Base-by-base conservation (phyloP, 2,329 filamentous ascomycete genomes). In the Alternaria consortialis region DNA sequence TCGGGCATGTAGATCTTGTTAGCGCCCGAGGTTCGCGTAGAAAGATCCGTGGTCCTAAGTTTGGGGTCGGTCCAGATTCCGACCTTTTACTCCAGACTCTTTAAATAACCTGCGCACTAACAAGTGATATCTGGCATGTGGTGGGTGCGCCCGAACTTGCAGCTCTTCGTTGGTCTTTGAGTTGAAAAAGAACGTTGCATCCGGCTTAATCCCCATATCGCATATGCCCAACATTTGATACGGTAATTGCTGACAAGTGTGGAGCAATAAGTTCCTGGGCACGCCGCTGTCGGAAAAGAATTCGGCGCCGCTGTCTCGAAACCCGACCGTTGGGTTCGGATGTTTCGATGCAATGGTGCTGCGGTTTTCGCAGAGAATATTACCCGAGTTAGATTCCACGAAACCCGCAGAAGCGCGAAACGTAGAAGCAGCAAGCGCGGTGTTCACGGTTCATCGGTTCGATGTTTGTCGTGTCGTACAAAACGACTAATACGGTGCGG, bases 21-120 rank as follows among this genome's bases (percentile, higher is more conserved):
- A 60, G 57, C 51, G 51, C 42, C 56, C 56, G 56, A 36, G 51
- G 32, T 43, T 48, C 40, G 48, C 56, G 34, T 34, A 48, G 31
- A 53, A 54, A 54, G 23, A 47, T 34, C 40, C 23, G 29, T 50
- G 17, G 29, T 56, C 34, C 43, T 29, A 32, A 37, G 29, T 50
- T 56, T 44, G 50, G 31, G 23, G 44, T 31, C n/a, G 52, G 57
- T 31, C 44, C 44, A 56, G 44, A 51, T 20, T 50, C 29, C 32
- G 37, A 44, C n/a, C 32, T 29, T 36, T 17, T 53, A 36, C 17
- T 40, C 31, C 32, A 34, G 40, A 23, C 32, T 36, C 32, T 46
- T 27, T 36, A 37, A 50, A 50, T 50, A 50, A 25, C 20, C 32
- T 32, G 31, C 13, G n/a, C 20, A 8, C 46, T 50, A 20, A 13